These are phyloP conservation scores for Speleostelium caveatum DNA, from an alignment of 78 protist genomes.

Conservation along the genomic window DNA sequence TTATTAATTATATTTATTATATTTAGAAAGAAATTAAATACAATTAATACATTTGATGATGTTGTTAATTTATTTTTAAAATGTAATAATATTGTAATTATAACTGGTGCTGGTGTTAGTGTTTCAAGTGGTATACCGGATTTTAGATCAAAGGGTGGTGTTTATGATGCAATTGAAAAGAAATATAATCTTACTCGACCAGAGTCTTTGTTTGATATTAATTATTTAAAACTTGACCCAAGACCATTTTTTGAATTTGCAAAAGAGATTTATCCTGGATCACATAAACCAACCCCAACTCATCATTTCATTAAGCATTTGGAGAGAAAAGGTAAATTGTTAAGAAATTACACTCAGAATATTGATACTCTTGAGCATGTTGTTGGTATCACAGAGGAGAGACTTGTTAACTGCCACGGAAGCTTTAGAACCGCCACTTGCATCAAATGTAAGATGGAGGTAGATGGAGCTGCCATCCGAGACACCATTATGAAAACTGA, in stretches of 20 bases:
- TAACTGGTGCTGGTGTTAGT: constrained; percentile 80
- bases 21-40: constrained; percentile 30
- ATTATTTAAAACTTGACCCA: constrained; percentile 67
- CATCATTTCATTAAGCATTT: constrained; percentile 91
- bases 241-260: constrained; percentile 90
- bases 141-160: constrained; percentile 92
- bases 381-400: constrained; percentile 73
- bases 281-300: constrained; percentile 86
- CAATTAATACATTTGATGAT: constrained; percentile 38
- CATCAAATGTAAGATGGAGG: constrained; percentile 28
- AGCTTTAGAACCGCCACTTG: constrained; percentile 78
- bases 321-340: constrained; percentile 80
- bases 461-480: constrained; percentile 6
- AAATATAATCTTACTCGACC: constrained; percentile 91
- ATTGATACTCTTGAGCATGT: constrained; percentile 94
- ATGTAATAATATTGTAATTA: constrained; percentile 74
- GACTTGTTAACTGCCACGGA: constrained; percentile 93
- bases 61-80: constrained; percentile 37
- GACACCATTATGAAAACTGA: constrained; percentile 50
- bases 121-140: constrained; percentile 94
- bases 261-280: constrained; percentile 89
- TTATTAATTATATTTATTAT: background rate
- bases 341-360: constrained; percentile 95
- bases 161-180: constrained; percentile 88
- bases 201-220: constrained; percentile 86